Evolutionary conservation across 345 rosid genomes (phyloP).

Genomic region (Acer negundo): DNA sequence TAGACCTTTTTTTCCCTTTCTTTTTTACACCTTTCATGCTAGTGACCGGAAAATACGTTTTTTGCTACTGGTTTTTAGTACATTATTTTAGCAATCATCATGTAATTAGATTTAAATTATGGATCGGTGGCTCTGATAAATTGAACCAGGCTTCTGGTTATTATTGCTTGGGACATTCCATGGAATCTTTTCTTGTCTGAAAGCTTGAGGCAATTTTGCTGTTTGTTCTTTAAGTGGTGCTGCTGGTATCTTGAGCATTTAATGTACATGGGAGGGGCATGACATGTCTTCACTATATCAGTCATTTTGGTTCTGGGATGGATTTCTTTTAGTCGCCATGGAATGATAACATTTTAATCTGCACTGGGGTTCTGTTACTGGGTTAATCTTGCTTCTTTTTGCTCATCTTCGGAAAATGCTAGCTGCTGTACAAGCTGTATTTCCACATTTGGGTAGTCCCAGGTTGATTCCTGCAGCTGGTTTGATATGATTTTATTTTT

Average conservation of each 20-base stretch:
- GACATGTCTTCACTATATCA: not conserved
- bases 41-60: not conserved
- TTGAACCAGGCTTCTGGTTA: not conserved
- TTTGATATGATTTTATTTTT: not conserved
- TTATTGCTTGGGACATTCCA: not conserved
- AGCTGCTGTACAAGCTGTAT: not conserved
- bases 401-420: not conserved
- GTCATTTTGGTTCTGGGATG: not conserved
- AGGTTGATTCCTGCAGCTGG: no score
- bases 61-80: not conserved
- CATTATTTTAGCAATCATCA: not conserved
- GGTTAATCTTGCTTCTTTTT: not conserved
- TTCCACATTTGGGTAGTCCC: not conserved
- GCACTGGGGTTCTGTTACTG: not conserved
- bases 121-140: not conserved
- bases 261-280: not conserved
- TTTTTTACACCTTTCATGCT: not conserved
- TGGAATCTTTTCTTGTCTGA: not conserved
- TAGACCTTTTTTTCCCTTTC: not conserved
- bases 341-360: not conserved
- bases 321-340: not conserved
- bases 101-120: not conserved
- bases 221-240: no score
- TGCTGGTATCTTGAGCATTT: not conserved
- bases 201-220: not conserved